Percentiles rank a stretch among this genome's conserved stretches.
phyloP scores from a whole-genome alignment of 108 stramenopile species.

The Skeletonema potamos region DNA sequence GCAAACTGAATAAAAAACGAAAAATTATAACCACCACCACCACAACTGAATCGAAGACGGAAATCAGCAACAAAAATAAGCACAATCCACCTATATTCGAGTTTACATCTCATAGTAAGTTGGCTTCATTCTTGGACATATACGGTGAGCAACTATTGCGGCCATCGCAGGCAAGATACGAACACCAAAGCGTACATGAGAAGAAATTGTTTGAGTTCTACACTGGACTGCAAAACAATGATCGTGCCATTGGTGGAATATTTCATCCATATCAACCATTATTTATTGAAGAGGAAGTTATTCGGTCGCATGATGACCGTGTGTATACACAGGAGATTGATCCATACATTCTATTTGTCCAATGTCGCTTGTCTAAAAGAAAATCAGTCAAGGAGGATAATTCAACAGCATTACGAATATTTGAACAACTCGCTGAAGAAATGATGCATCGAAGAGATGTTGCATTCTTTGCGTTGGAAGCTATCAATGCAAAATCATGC shows the following conservation, averaged over 20 bases:
- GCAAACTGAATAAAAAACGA: background rate
- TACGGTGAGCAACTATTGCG: conserved; percentile 27
- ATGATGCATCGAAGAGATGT: conserved; percentile 45
- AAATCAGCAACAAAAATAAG: background rate
- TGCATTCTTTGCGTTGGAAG: conserved; percentile 37
- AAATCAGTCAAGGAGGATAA: background rate
- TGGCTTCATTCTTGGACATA: conserved; percentile 12
- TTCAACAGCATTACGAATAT: conserved; percentile 6
- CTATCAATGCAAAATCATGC: conserved; percentile 7
- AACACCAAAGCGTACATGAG: conserved; percentile 12
- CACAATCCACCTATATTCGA: conserved; percentile 31
- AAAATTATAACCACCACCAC: background rate
- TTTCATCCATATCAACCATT: conserved; percentile 10
- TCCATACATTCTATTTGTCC: conserved; percentile 39
- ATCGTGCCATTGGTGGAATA: conserved; percentile 13
- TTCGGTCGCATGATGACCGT: background rate
- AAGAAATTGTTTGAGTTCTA: conserved; percentile 30
- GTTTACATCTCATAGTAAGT: conserved; percentile 14
- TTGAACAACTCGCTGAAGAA: conserved; percentile 39
- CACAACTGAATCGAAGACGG: background rate
- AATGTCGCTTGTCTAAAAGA: conserved; percentile 24
- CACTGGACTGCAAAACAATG: conserved; percentile 18
- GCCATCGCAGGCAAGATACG: conserved; percentile 20
- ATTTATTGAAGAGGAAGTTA: background rate
- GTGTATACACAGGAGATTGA: conserved; percentile 34